phyloP scores from a whole-genome alignment of 2,329 filamentous ascomycete species.

The Samsoniella hepiali region DNA sequence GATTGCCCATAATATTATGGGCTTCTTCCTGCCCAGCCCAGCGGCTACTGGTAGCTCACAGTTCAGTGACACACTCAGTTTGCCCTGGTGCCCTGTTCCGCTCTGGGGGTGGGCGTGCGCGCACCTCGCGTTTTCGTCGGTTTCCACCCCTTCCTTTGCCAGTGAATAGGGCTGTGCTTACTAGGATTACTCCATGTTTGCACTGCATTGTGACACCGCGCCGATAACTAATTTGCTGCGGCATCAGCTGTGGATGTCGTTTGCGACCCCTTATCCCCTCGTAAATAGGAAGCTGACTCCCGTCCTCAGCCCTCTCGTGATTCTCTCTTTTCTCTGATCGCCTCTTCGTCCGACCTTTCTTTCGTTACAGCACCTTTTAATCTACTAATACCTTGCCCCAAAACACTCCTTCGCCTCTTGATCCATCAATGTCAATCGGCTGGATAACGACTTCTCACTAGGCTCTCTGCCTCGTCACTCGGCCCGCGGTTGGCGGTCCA shows the following conservation, averaged over 20 bases:
- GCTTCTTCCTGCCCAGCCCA: neutral
- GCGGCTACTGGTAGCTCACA: neutral
- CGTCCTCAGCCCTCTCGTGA: neutral
- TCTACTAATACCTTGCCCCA: neutral
- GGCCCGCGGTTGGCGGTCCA: conserved; percentile 1
- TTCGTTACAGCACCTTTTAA: neutral
- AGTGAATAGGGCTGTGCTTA: conserved; percentile 16
- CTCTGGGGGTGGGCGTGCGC: neutral
- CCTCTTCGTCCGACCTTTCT: neutral
- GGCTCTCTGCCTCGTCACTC: neutral
- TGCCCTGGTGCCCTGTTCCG: neutral
- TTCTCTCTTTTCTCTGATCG: neutral
- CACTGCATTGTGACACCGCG: conserved; percentile 5
- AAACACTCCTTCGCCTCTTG: neutral
- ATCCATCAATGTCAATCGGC: neutral
- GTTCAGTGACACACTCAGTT: no score
- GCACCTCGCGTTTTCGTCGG: neutral
- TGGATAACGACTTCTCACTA: neutral
- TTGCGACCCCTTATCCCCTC: conserved; percentile 6
- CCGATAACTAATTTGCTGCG: conserved; percentile 13
- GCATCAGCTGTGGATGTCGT: conserved; percentile 1
- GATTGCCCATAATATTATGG: conserved; percentile 11
- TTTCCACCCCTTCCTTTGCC: conserved; percentile 3
- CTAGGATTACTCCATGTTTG: conserved; percentile 5
- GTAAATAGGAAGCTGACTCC: conserved; percentile 15